A percentile compares a stretch with the other conserved stretches of the same genome.
phyloP scores from a whole-genome alignment of 257 asterid genomes.

The Nemophila menziesii region DNA sequence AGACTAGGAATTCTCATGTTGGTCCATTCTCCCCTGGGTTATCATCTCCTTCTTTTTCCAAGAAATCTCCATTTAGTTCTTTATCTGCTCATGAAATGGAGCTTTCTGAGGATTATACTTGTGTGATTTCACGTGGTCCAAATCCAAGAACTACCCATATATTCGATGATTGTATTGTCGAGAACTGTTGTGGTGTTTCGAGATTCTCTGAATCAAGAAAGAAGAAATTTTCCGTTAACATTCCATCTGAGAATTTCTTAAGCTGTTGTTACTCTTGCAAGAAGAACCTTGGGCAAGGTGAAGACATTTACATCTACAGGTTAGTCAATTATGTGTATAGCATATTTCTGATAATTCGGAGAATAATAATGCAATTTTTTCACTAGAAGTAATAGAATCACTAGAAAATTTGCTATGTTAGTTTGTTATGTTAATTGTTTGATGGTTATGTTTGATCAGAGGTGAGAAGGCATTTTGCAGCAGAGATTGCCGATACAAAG shows the following conservation, averaged over 20 bases:
- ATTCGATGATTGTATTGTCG: slow-evolving; percentile 75
- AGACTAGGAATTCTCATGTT: slow-evolving; percentile 42
- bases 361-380: too few species aligned
- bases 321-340: slow-evolving; percentile 13
- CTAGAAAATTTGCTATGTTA: too few species aligned
- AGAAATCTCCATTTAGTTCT: slow-evolving; percentile 40
- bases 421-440: not conserved
- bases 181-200: slow-evolving; percentile 55
- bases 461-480: slow-evolving; percentile 79
- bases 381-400: too few species aligned
- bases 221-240: slow-evolving; percentile 14
- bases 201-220: slow-evolving; percentile 30
- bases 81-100: slow-evolving; percentile 67
- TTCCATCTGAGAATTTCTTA: slow-evolving; percentile 56
- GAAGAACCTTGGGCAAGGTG: slow-evolving; percentile 62
- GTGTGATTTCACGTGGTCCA: slow-evolving; percentile 76
- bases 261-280: slow-evolving; percentile 68
- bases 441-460: slow-evolving; percentile 19
- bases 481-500: slow-evolving; percentile 50
- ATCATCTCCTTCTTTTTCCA: slow-evolving; percentile 26
- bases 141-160: slow-evolving; percentile 79
- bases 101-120: slow-evolving; percentile 84
- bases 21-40: slow-evolving; percentile 34
- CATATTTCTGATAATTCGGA: not conserved
- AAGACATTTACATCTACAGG: slow-evolving; percentile 82